Evolutionary conservation across 345 rosid species (phyloP), one percentile per base, ranked within the genome.

Genomic region (Physaria fendleri): DNA sequence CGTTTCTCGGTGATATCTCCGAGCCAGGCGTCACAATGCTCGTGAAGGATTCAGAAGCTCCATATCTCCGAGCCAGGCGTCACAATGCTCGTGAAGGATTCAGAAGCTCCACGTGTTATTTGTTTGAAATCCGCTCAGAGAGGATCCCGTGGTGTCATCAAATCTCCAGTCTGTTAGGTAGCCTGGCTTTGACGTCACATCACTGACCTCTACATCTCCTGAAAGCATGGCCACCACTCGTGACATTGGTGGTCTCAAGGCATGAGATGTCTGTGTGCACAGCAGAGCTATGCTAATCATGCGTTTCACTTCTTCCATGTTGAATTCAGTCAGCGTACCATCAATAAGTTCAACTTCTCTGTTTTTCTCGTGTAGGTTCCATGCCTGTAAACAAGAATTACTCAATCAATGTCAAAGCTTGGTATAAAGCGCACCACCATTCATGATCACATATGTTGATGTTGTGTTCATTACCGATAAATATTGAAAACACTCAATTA

Each of bases 141-240:
- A 56, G 41, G 79, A 71, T 68, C 6, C 56, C 6, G 65, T 69
- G 4, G 32, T 43, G 37, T 78, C 87, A 22, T 68, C 74, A 22
- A 64, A 80, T 61, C 59, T 76, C 83, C 82, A 78, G 40, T 65
- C 80, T 5, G 80, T 62, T 61, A 83, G 52, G 77, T 83, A 76
- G 15, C 77, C 78, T 12, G 87, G 85, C 68, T 63, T 77, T 1
- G 62, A 24, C 17, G 76, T 64, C n/a, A 32, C 37, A 10, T 32
- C 13, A 32, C 4, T 4, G 37, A 32, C 13, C 37, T 32, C 37
- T 10, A 11, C 37, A 32, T 32, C 37, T 32, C 37, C 37, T 10
- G 13, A 32, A 0, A 32, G 5, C 37, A 32, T 32, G 37, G 5
- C 37, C 37, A 32, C 37, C 37, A 32, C 37, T 32, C 37, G 37